Conservation (phyloP, 176 grass and related monocot species). For the Neostapfia colusana region DNA sequence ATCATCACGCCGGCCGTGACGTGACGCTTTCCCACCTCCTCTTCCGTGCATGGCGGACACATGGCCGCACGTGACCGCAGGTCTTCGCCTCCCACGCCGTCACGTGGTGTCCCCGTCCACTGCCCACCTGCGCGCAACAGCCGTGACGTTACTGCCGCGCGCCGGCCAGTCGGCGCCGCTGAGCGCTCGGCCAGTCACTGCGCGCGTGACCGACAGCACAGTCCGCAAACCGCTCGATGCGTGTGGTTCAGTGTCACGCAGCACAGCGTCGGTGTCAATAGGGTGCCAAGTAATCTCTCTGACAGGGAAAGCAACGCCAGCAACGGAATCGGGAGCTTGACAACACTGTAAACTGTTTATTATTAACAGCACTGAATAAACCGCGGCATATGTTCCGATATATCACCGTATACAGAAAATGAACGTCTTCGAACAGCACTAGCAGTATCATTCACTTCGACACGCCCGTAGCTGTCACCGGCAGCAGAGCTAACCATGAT, state of each 20-base stretch:
- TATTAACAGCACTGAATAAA: conserved; percentile 40
- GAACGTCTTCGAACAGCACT: not conserved
- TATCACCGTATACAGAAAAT: conserved; percentile 25
- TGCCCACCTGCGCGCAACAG: not conserved
- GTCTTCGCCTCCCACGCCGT: not conserved
- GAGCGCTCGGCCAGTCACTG: not conserved
- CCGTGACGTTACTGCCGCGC: not conserved
- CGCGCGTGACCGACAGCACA: not conserved
- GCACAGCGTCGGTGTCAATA: not conserved
- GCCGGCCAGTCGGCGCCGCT: not conserved
- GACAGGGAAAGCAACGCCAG: not conserved
- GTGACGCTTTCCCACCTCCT: not conserved
- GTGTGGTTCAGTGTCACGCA: not conserved
- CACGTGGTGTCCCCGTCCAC: not conserved
- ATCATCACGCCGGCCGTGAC: not conserved
- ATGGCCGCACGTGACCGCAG: not conserved
- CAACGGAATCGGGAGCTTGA: not conserved
- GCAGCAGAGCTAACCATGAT: not conserved
- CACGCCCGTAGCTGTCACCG: not conserved
- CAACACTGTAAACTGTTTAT: conserved; percentile 20
- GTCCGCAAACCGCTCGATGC: not conserved
- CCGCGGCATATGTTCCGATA: conserved; percentile 2
- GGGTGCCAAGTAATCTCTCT: not conserved
- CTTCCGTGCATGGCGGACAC: not conserved
- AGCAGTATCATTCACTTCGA: not conserved